Percentiles rank a stretch among this genome's conserved stretches.
Evolutionary conservation across 2,329 filamentous ascomycete species (phyloP).

Genomic region (Onygenales sp.): DNA sequence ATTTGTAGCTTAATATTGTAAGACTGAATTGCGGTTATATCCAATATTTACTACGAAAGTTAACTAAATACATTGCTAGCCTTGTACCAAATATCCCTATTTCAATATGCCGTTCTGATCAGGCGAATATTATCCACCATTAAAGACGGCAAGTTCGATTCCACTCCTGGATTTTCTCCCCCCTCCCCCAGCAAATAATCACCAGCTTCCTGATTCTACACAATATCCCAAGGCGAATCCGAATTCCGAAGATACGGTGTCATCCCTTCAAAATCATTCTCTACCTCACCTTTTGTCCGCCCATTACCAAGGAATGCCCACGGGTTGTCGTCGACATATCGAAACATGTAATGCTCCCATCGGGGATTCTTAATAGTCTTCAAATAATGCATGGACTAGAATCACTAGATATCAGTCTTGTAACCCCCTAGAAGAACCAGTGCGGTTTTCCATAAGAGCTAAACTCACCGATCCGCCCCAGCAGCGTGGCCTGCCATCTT

Average conservation of each 20-base stretch:
- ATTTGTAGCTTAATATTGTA: too few relatives aligned
- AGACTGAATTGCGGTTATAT: too few relatives aligned
- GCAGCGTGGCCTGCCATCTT: not conserved
- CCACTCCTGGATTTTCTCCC: not conserved
- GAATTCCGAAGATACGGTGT: not conserved
- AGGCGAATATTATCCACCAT: too few relatives aligned
- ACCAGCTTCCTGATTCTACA: not conserved
- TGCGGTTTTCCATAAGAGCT: not conserved
- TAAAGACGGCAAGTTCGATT: not conserved
- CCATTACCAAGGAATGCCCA: conserved; percentile 35
- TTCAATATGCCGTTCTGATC: too few relatives aligned
- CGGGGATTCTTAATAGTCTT: conserved; percentile 24
- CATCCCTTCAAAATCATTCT: not conserved
- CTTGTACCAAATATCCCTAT: too few relatives aligned
- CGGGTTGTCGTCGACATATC: conserved; percentile 27
- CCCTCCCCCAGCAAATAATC: not conserved
- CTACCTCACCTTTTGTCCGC: conserved; percentile 31
- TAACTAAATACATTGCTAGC: too few relatives aligned
- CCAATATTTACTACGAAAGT: too few relatives aligned
- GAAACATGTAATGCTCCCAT: conserved; percentile 24
- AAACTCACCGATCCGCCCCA: not conserved
- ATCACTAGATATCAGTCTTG: not conserved
- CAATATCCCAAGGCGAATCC: not conserved
- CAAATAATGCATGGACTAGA: conserved; percentile 21
- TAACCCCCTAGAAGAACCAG: not conserved